phyloP scores from a whole-genome alignment of 176 grass and related monocot species.

The Carex scoparia region DNA sequence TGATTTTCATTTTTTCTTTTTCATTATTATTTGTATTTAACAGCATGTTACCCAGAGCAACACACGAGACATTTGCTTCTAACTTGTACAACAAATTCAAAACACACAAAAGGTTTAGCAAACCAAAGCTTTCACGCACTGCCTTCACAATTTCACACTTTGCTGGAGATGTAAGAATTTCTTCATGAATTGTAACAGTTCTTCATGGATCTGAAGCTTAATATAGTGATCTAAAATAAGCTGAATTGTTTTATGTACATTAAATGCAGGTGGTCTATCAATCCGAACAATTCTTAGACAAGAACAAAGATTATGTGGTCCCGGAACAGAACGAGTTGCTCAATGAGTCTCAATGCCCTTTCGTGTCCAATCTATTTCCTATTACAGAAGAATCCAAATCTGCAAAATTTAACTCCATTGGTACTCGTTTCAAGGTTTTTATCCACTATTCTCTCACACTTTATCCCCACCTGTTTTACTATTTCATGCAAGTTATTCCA shows the following conservation, averaged over 20 bases:
- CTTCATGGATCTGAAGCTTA: slow-evolving; percentile 17
- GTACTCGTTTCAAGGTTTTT: slow-evolving; percentile 80
- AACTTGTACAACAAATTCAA: slow-evolving; percentile 82
- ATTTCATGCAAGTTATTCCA: background rate
- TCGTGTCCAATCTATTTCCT: slow-evolving; percentile 74
- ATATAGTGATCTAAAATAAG: background rate
- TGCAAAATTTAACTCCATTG: slow-evolving; percentile 82
- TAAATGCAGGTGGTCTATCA: slow-evolving; percentile 67
- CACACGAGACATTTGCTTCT: slow-evolving; percentile 77
- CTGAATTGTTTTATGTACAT: slow-evolving; percentile 13
- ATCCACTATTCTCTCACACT: slow-evolving; percentile 13
- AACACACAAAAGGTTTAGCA: slow-evolving; percentile 80
- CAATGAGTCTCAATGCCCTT: slow-evolving; percentile 75
- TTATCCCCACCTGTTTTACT: slow-evolving; percentile 1
- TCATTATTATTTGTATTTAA: slow-evolving; percentile 15
- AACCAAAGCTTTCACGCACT: slow-evolving; percentile 86
- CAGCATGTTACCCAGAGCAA: slow-evolving; percentile 91
- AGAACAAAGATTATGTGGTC: slow-evolving; percentile 97
- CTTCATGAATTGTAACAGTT: slow-evolving; percentile 1
- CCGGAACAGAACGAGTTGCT: slow-evolving; percentile 87
- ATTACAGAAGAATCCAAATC: slow-evolving; percentile 89
- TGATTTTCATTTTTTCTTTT: slow-evolving; percentile 14
- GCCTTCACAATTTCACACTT: slow-evolving; percentile 85
- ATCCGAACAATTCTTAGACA: slow-evolving; percentile 85
- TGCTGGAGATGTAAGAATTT: slow-evolving; percentile 89